These are phyloP conservation scores for Dovyalis caffra DNA, from an alignment of 345 rosid genomes.

Conservation along the genomic window DNA sequence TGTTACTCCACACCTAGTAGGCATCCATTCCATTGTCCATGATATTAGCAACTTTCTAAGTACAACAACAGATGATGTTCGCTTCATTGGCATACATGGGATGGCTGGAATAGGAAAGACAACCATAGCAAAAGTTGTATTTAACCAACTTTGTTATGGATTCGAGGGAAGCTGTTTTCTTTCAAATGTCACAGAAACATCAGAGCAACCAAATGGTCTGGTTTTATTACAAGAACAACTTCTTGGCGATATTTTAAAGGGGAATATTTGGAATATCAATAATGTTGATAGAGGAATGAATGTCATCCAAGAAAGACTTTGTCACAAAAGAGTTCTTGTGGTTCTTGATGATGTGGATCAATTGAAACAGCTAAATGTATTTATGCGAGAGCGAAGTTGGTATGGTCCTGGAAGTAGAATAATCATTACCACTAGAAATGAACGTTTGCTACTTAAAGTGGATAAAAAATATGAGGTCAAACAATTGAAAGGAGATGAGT, in stretches of 20 bases:
- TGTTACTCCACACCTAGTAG: neutral
- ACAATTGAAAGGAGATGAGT: neutral
- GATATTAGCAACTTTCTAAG: conserved; percentile 17
- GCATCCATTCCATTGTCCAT: neutral
- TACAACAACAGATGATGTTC: neutral
- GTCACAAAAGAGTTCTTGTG: conserved; percentile 5
- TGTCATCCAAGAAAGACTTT: neutral
- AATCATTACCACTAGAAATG: conserved; percentile 7
- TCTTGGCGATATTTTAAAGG: neutral
- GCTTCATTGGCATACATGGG: neutral
- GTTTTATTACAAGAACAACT: neutral
- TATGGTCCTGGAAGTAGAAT: conserved; percentile 8
- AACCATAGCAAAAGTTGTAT: neutral
- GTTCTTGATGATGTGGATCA: conserved; percentile 19
- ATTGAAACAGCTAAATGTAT: neutral
- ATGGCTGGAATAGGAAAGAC: neutral
- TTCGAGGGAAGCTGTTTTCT: neutral
- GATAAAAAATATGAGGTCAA: neutral
- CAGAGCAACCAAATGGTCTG: neutral
- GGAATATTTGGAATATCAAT: neutral
- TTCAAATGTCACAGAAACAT: neutral
- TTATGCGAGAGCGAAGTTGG: conserved; percentile 6
- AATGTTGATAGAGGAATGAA: conserved; percentile 11
- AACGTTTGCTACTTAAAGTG: neutral
- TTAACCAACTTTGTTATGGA: neutral